A percentile compares a stretch with the other conserved stretches of the same genome.
Evolutionary conservation across 176 grass and related monocot species (phyloP).

Genomic region (Aegilops umbellulata): DNA sequence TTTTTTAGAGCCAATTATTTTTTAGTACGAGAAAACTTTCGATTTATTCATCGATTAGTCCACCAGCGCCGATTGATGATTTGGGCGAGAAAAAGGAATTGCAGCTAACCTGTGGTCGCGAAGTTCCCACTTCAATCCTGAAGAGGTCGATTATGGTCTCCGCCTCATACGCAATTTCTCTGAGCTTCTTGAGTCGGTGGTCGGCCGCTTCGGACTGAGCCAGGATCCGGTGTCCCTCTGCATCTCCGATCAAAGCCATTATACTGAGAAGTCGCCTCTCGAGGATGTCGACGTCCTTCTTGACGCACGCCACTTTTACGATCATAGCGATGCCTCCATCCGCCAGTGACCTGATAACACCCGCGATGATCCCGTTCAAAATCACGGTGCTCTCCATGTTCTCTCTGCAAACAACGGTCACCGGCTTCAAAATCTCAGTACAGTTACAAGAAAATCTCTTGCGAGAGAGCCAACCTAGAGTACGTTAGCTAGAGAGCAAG

Average conservation of each 20-base stretch:
- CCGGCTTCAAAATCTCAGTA: not conserved
- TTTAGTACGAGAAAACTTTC: no score
- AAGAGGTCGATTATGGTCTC: slow-evolving; percentile 2
- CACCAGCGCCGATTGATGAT: not conserved
- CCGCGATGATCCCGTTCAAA: not conserved
- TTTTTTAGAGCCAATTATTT: no score
- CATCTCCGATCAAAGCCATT: not conserved
- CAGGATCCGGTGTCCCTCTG: not conserved
- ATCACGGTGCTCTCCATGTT: not conserved
- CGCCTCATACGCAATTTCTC: not conserved
- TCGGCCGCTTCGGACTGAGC: not conserved
- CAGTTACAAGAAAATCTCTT: not conserved
- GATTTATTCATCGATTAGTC: no score
- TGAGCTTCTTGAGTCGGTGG: not conserved
- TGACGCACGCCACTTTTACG: not conserved
- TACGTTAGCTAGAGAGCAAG: no score
- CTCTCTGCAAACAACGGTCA: not conserved
- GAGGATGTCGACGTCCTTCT: not conserved
- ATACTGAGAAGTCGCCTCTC: not conserved
- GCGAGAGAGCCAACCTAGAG: not conserved
- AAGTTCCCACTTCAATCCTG: not conserved
- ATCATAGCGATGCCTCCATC: not conserved
- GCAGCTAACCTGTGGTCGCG: not conserved
- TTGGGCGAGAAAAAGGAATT: not conserved
- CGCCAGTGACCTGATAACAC: not conserved